Evolutionary conservation across 495 filamentous ascomycete species (phyloP), one percentile per base, ranked within the genome.

Genomic region (Alectoria sarmentosa): DNA sequence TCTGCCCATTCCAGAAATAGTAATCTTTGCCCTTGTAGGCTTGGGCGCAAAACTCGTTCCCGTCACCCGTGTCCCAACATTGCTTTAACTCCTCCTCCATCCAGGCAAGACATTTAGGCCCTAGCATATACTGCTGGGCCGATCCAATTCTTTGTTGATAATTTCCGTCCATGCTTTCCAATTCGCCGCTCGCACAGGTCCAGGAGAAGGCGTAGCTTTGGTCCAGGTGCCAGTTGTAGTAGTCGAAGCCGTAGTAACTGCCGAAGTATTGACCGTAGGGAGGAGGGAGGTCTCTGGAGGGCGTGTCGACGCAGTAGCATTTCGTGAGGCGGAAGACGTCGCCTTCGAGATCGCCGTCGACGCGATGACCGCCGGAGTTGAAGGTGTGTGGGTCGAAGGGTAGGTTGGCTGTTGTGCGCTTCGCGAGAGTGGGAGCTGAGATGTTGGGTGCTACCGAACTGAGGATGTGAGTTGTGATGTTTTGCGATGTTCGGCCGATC

Each of bases 1-100:
- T 34, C 52, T 55, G 52, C 52, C 52, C 52, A 6, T 55, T 55
- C 52, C 52, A 55, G 52, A 19, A 55, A n/a, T 55, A 55, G 1
- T 9, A 34, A 7, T 55, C 52, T 10, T 55, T 34, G 1, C 52
- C 52, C 3, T 21, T 8, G 1, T 9, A 9, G 52, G 17, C 15
- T 9, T 34, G 17, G 19, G 10, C 30, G 52, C 52, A 55, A 7
- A 55, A 55, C 15, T 34, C 3, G 4, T 55, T 55, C 7, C 52
- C 52, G n/a, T 55, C 52, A 3, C 7, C 52, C 15, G 52, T 55
- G 17, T 21, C 30, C 52, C 52, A 34, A 34, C 52, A 55, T 32
- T 32, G 11, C 8, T 34, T 55, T 1, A 6, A 19, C 15, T 34
- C 30, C 28, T 55, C 52, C 52, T 55, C 28, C 52, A 19, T 19